phyloP scores from a whole-genome alignment of 2,329 filamentous ascomycete species.

The Elsinoe fawcettii region DNA sequence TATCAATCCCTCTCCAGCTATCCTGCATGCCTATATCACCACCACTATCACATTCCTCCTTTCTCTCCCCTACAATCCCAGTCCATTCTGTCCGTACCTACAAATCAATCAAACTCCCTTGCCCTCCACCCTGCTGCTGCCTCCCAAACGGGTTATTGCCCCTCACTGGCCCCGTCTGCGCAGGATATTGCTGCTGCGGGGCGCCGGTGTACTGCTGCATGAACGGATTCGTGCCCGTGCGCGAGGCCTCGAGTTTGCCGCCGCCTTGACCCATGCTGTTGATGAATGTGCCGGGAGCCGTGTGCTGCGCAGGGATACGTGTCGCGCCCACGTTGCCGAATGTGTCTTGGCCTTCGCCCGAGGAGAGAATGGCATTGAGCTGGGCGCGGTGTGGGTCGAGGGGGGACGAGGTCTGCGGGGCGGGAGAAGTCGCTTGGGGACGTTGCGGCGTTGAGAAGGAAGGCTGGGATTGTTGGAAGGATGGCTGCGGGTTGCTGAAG shows the following conservation, averaged over 20 bases:
- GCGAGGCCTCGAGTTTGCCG: constrained; percentile 57
- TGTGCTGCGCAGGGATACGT: constrained; percentile 93
- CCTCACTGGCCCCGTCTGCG: constrained; percentile 42
- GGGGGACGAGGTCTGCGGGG: constrained; percentile 23
- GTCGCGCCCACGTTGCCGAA: constrained; percentile 96
- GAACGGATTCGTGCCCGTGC: constrained; percentile 84
- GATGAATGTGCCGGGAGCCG: constrained; percentile 89
- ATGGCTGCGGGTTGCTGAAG: constrained; percentile 26
- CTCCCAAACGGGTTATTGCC: constrained; percentile 51
- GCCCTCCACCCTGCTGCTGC: constrained; percentile 39
- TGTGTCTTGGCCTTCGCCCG: constrained; percentile 89
- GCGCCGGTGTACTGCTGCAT: constrained; percentile 72
- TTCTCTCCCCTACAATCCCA: neutral
- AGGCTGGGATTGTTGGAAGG: constrained; percentile 42
- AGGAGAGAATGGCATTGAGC: constrained; percentile 78
- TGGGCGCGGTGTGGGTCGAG: constrained; percentile 57
- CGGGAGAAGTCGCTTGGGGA: neutral
- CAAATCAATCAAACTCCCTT: constrained; percentile 56
- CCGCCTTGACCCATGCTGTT: constrained; percentile 86
- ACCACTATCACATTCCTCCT: too few species aligned
- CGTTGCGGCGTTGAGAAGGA: constrained; percentile 41
- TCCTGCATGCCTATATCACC: too few species aligned
- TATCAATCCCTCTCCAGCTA: neutral
- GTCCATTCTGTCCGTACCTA: constrained; percentile 23
- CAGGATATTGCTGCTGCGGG: constrained; percentile 33